Conservation (phyloP, 768 basidiomycete species). For the Boletus vinaceobasis region DNA sequence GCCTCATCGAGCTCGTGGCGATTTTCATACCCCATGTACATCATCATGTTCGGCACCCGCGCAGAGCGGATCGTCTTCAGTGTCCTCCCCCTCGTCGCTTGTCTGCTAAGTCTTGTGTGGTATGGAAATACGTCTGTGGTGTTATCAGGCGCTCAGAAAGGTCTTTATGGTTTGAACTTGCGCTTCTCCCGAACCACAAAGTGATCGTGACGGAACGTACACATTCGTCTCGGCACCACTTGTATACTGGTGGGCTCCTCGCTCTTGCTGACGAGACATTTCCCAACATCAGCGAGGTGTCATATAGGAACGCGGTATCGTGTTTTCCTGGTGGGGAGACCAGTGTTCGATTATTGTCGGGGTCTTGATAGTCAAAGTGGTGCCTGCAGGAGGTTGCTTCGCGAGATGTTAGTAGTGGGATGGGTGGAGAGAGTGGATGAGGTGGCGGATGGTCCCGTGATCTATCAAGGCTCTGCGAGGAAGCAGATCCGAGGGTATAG, state of each 20-base stretch:
- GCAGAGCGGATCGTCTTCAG: no score
- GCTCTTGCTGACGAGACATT: not conserved
- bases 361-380: not conserved
- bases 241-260: not conserved
- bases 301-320: not conserved
- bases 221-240: no score
- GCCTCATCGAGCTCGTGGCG: no score
- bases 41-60: no score
- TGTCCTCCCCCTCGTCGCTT: no score
- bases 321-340: not conserved
- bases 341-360: not conserved
- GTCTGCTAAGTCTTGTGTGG: no score
- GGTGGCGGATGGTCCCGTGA: constrained; percentile 11
- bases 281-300: not conserved
- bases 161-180: not conserved
- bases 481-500: no score
- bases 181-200: not conserved
- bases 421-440: constrained; percentile 6
- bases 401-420: constrained; percentile 11
- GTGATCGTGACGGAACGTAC: no score
- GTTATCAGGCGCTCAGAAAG: no score
- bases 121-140: no score
- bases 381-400: not conserved
- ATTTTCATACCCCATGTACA: no score
- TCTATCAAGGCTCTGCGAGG: constrained; percentile 3